A percentile compares a stretch with the other conserved stretches of the same genome.
phyloP scores from a whole-genome alignment of 1,139 yeast genomes.

The Scheffersomyces quercinus region DNA sequence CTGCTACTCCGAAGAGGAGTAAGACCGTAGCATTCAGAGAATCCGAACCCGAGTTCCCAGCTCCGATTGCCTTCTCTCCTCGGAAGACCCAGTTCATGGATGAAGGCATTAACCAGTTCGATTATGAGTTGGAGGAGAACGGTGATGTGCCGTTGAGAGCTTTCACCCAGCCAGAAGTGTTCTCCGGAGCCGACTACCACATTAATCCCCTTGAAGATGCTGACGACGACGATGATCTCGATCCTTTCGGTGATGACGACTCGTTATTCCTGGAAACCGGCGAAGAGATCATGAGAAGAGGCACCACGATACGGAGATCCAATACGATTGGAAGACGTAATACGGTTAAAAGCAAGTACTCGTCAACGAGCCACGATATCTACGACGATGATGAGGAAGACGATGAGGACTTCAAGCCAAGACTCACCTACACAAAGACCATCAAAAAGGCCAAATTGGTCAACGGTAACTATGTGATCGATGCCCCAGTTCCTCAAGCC shows the following conservation, averaged over 20 bases:
- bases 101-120: conserved; percentile 16
- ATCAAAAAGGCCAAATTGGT: conserved; percentile 56
- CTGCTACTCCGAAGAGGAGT: conserved; percentile 14
- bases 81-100: conserved; percentile 21
- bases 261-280: conserved; percentile 46
- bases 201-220: conserved; percentile 46
- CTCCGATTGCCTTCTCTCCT: conserved; percentile 29
- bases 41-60: conserved; percentile 36
- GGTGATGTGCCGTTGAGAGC: conserved; percentile 22
- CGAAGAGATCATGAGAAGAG: conserved; percentile 37
- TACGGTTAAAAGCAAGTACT: conserved; percentile 12
- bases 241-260: conserved; percentile 50
- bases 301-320: conserved; percentile 30
- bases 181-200: conserved; percentile 42
- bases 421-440: conserved; percentile 47
- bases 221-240: conserved; percentile 37
- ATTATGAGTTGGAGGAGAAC: conserved; percentile 22
- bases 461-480: conserved; percentile 73
- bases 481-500: conserved; percentile 72
- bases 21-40: conserved; percentile 40
- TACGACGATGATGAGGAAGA: conserved; percentile 24
- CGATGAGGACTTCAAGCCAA: conserved; percentile 44
- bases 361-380: conserved; percentile 5
- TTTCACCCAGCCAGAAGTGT: conserved; percentile 24
- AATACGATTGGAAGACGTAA: conserved; percentile 20